Base-by-base conservation (phyloP, 176 grass and related monocot genomes). In the Coix lacrymajobi region DNA sequence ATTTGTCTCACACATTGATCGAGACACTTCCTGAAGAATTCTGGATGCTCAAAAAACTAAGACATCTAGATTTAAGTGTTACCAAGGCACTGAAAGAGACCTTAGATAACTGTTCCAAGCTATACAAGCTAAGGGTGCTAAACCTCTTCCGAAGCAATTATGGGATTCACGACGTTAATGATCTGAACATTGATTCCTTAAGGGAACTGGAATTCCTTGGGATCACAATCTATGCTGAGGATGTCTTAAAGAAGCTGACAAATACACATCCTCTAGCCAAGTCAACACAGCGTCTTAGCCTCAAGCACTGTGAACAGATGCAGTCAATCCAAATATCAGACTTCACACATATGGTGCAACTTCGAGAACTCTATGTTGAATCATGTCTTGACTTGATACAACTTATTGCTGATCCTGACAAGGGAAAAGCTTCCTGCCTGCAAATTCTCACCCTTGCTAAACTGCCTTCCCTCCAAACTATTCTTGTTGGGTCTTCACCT, bases 161-260 rank as follows among this genome's bases (percentile, higher is more conserved):
- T 62, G 92, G 92, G 29, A 74, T 94, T 16, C 48, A 52, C 4
- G 79, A 91, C 28, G 77, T 84, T n/a, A 30, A 78, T 49, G 80
- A 91, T 46, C 75, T 91, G 24, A 94, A 94, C 49, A 73, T 94
- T 63, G 91, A 90, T 66, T 41, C 31, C 3, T 61, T 90, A 67
- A 69, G 54, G 34, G 65, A 77, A 41, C 78, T 94, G 4, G 24
- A 69, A 32, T 83, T 71, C 32, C 91, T 94, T 40, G 91, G 85
- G 10, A 94, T 94, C 43, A 89, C 92, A 68, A 91, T 94, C 26
- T 78, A 90, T 84, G 77, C 88, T 5, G 74, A 94, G 64, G 88
- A 84, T 54, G 92, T 94, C 11, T 26, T 94, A 26, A 80, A 64
- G 19, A 94, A 94, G 66, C 40, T 91, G 37, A 94, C 45, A 63